Conservation (phyloP, 1,284 basidiomycete genomes). For the Fistulina hepatica region DNA sequence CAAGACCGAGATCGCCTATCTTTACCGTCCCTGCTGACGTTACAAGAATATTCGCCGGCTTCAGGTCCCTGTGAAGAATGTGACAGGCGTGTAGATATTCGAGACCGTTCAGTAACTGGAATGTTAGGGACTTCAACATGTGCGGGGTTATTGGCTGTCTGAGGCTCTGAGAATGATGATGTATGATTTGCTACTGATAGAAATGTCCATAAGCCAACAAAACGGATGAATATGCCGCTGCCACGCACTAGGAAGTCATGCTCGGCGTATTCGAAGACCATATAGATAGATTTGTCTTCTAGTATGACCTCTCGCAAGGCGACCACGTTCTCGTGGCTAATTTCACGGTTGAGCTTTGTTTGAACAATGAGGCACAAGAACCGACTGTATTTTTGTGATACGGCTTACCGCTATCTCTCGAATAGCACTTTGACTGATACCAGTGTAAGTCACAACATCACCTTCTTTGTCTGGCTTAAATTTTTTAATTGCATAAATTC, state of each 20-base stretch:
- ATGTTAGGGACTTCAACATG: slow-evolving; percentile 87
- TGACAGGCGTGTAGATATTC: slow-evolving; percentile 92
- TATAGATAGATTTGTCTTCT: slow-evolving; percentile 96
- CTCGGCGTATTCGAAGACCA: slow-evolving; percentile 99
- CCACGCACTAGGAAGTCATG: slow-evolving; percentile 86
- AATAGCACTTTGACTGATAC: slow-evolving; percentile 95
- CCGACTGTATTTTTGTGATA: no score
- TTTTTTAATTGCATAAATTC: slow-evolving; percentile 94
- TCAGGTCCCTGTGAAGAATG: slow-evolving; percentile 93
- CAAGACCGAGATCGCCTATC: slow-evolving; percentile 94
- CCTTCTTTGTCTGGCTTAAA: slow-evolving; percentile 99
- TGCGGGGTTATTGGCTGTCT: slow-evolving; percentile 63
- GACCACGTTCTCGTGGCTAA: slow-evolving; percentile 88
- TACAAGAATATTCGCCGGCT: slow-evolving; percentile 98
- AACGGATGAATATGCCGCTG: slow-evolving; percentile 2
- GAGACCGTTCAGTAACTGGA: slow-evolving; percentile 93
- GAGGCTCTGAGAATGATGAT: slow-evolving; percentile 88
- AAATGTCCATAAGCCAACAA: slow-evolving; percentile 7
- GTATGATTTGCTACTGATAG: slow-evolving; percentile 80
- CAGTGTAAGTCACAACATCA: slow-evolving; percentile 87
- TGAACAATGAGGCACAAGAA: background rate
- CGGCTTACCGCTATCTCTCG: slow-evolving; percentile 84
- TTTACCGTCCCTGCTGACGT: slow-evolving; percentile 86
- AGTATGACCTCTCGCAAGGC: slow-evolving; percentile 90
- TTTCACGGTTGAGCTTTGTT: slow-evolving; percentile 81